These are phyloP conservation scores for Erigeron philadelphicus DNA, from an alignment of 140 eudicot species.

Conservation along the genomic window DNA sequence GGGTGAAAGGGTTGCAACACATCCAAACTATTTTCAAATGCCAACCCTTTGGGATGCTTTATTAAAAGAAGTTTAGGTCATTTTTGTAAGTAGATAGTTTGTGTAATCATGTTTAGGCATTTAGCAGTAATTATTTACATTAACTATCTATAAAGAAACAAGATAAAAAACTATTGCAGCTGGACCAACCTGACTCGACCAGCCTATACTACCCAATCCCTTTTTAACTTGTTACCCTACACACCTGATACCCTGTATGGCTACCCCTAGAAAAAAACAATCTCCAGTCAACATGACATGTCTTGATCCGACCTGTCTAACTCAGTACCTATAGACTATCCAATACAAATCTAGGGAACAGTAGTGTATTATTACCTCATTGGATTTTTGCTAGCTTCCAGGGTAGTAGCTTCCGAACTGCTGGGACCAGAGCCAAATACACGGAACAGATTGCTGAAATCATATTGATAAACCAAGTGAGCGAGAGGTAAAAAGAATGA, in stretches of 20 bases:
- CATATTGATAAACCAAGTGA: constrained; percentile 9
- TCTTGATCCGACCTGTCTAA: not conserved
- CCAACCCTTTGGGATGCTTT: not conserved
- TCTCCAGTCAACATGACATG: not conserved
- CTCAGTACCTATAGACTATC: constrained; percentile 3
- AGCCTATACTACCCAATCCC: no score
- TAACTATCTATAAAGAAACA: no score
- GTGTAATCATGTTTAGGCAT: no score
- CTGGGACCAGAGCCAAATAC: constrained; percentile 66
- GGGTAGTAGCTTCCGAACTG: constrained; percentile 68
- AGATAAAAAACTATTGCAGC: no score
- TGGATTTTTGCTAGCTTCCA: constrained; percentile 95
- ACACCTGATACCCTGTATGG: no score
- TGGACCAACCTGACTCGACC: no score
- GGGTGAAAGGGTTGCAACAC: not conserved
- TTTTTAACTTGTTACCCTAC: no score
- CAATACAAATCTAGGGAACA: not conserved
- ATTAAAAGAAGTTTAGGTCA: no score
- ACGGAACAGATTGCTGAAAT: constrained; percentile 74
- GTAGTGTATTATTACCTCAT: constrained; percentile 54
- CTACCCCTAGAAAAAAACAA: not conserved
- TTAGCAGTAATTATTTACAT: no score
- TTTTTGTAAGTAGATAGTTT: no score
- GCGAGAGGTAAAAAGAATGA: not conserved
- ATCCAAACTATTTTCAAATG: not conserved